Conservation (phyloP, 139 green algal genomes). For the Picochlorum sp. region DNA sequence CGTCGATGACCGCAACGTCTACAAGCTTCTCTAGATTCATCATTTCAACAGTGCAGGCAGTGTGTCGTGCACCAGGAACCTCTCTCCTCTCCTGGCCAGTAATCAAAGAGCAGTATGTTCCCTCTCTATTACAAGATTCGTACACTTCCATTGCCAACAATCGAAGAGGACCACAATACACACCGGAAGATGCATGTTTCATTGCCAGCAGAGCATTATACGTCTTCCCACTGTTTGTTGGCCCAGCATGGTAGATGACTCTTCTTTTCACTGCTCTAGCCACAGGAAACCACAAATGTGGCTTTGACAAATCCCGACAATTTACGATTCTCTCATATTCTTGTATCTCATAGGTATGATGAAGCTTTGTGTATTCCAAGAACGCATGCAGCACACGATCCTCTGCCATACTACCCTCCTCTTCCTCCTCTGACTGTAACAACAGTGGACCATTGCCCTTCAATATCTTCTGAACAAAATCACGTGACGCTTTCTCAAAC, state of each 20-base stretch:
- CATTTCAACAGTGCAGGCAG: slow-evolving; percentile 95
- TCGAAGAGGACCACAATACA: slow-evolving; percentile 91
- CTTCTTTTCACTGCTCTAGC: slow-evolving; percentile 66
- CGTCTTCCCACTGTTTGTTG: slow-evolving; percentile 97
- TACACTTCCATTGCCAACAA: slow-evolving; percentile 89
- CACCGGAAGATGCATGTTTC: slow-evolving; percentile 43
- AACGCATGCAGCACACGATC: neutral
- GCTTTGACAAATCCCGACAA: slow-evolving; percentile 14
- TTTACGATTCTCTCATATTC: neutral
- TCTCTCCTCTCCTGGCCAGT: slow-evolving; percentile 78
- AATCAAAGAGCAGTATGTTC: slow-evolving; percentile 44
- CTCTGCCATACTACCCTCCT: neutral
- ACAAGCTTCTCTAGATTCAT: slow-evolving; percentile 34
- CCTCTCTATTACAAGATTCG: slow-evolving; percentile 43
- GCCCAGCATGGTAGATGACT: slow-evolving; percentile 87
- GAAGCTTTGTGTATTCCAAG: neutral
- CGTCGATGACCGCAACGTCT: slow-evolving; percentile 91
- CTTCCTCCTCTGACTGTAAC: neutral
- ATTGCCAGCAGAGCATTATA: slow-evolving; percentile 75
- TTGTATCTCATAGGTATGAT: neutral
- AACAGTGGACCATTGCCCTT: too few species aligned
- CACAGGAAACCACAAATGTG: slow-evolving; percentile 67
- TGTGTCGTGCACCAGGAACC: slow-evolving; percentile 70
- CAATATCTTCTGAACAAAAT: too few species aligned
- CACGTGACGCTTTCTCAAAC: too few species aligned